These are phyloP conservation scores for Chlamydomonas applanata DNA, from an alignment of 139 green algal genomes.

Conservation along the genomic window DNA sequence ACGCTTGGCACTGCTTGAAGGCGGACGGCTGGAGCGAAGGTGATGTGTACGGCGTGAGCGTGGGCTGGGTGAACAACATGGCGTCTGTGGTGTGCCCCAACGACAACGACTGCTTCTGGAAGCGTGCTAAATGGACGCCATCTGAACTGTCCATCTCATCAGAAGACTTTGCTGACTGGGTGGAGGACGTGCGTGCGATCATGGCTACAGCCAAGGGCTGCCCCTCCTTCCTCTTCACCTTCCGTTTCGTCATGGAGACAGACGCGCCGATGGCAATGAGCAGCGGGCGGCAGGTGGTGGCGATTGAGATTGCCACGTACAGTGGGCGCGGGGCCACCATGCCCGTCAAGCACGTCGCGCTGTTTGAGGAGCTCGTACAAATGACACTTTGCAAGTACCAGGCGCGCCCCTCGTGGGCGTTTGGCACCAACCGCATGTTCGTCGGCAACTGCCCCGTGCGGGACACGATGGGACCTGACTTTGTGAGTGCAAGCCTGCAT, in stretches of 20 bases:
- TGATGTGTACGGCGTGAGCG: constrained; percentile 7
- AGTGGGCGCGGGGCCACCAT: background rate
- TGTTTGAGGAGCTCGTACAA: constrained; percentile 11
- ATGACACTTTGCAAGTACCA: constrained; percentile 38
- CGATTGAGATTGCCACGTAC: constrained; percentile 25
- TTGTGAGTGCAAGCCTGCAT: too few relatives aligned
- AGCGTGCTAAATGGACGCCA: constrained; percentile 24
- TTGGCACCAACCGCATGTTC: constrained; percentile 30
- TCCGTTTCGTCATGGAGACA: constrained; percentile 30
- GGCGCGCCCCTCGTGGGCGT: constrained; percentile 23
- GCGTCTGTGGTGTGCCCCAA: constrained; percentile 11
- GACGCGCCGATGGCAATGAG: constrained; percentile 22
- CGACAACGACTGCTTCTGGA: background rate
- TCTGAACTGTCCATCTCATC: constrained; percentile 26
- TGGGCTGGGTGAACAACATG: constrained; percentile 27
- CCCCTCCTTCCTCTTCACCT: constrained; percentile 34
- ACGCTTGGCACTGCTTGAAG: constrained; percentile 2
- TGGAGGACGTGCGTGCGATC: constrained; percentile 23
- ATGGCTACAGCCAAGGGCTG: constrained; percentile 26
- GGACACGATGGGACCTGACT: constrained; percentile 15
- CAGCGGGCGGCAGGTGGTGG: constrained; percentile 25
- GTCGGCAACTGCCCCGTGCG: constrained; percentile 16
- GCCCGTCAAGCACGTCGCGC: background rate
- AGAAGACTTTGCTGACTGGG: constrained; percentile 28
- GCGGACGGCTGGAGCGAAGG: background rate